phyloP scores from a whole-genome alignment of 1,284 basidiomycete species.

The Ganoderma sp. region DNA sequence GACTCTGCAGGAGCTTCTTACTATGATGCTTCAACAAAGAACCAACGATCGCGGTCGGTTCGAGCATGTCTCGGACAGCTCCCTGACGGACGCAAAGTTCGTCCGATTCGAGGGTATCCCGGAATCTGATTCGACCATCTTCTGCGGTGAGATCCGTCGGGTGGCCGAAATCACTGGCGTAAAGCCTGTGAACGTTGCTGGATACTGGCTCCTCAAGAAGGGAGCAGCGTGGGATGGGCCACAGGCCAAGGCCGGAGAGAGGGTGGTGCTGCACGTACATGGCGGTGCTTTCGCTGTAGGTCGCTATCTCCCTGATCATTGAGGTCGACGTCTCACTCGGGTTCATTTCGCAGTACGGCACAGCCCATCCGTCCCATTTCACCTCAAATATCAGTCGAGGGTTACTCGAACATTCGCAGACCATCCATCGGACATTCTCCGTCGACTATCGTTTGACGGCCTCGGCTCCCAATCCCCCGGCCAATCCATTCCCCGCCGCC shows the following conservation, averaged over 20 bases:
- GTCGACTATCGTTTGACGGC: slow-evolving; percentile 43
- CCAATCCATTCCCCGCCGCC: slow-evolving; percentile 64
- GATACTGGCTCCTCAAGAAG: slow-evolving; percentile 45
- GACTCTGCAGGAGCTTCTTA: slow-evolving; percentile 15
- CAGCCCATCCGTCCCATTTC: slow-evolving; percentile 35
- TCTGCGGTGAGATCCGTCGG: slow-evolving; percentile 25
- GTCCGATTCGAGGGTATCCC: slow-evolving; percentile 29
- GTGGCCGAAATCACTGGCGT: slow-evolving; percentile 37
- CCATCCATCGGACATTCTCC: slow-evolving; percentile 32
- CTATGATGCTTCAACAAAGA: slow-evolving; percentile 5
- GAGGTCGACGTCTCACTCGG: not conserved
- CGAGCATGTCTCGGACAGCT: slow-evolving; percentile 13
- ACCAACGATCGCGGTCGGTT: not conserved
- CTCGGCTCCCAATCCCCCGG: slow-evolving; percentile 29
- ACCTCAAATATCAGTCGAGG: slow-evolving; percentile 31
- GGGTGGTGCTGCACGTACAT: slow-evolving; percentile 57
- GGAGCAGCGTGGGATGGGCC: slow-evolving; percentile 27
- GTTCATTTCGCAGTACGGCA: slow-evolving; percentile 35
- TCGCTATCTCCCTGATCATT: too few species aligned
- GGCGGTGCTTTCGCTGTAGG: slow-evolving; percentile 49
- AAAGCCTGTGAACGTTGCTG: slow-evolving; percentile 40
- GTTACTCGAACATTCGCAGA: slow-evolving; percentile 19
- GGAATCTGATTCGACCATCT: slow-evolving; percentile 13
- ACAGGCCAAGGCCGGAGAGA: slow-evolving; percentile 43
- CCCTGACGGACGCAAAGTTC: slow-evolving; percentile 27